Conservation (phyloP, 768 basidiomycete species). For the Boletus coccyginus region DNA sequence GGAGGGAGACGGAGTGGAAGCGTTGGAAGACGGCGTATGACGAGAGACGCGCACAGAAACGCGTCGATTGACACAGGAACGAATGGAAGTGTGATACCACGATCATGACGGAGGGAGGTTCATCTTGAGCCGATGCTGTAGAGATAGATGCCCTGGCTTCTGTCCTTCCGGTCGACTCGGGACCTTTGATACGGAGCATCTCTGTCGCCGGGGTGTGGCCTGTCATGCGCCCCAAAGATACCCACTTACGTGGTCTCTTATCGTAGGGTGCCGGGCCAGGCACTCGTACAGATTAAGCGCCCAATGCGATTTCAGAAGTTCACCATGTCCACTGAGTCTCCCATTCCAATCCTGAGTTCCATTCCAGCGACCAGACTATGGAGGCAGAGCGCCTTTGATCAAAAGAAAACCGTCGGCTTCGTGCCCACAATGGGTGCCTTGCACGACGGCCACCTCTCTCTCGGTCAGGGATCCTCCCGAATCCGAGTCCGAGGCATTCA, state of each 20-base stretch:
- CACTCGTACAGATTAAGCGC: no score
- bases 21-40: conserved; percentile 64
- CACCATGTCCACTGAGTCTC: conserved; percentile 30
- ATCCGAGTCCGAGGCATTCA: neutral
- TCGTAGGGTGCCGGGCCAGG: no score
- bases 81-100: conserved; percentile 10
- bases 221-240: neutral
- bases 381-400: conserved; percentile 60
- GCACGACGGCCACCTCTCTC: conserved; percentile 88
- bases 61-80: conserved; percentile 5
- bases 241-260: no score
- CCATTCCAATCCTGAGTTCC: conserved; percentile 53
- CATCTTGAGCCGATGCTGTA: conserved; percentile 13
- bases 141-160: neutral
- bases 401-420: conserved; percentile 74
- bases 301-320: no score
- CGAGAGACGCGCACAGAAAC: conserved; percentile 29
- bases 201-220: no score
- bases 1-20: conserved; percentile 67
- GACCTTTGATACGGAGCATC: no score
- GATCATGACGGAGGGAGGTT: conserved; percentile 54
- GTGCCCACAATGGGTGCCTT: conserved; percentile 99
- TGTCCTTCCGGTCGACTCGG: neutral
- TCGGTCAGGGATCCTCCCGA: conserved; percentile 58
- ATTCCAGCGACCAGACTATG: conserved; percentile 67